A percentile compares a stretch with the other conserved stretches of the same genome.
Conservation (phyloP, 495 filamentous ascomycete genomes). For the Penicillium herquei region DNA sequence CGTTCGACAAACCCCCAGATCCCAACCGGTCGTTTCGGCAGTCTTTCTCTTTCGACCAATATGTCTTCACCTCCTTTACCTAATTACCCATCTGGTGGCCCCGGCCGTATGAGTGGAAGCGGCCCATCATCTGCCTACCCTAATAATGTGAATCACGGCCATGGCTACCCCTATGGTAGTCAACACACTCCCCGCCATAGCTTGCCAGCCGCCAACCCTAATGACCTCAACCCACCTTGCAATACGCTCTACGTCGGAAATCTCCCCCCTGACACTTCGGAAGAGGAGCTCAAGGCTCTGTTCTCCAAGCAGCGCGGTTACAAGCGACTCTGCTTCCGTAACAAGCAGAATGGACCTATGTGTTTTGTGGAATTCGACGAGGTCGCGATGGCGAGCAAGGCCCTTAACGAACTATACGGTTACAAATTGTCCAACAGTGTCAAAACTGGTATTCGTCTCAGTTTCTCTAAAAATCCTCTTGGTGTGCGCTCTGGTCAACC, state of each 20-base stretch:
- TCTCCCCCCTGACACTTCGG: slow-evolving; percentile 87
- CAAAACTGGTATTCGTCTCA: slow-evolving; percentile 95
- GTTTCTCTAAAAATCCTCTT: slow-evolving; percentile 96
- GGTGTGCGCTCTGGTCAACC: slow-evolving; percentile 82
- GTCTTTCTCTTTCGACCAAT: slow-evolving; percentile 68
- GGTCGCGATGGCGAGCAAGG: slow-evolving; percentile 88
- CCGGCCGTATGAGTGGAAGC: slow-evolving; percentile 44
- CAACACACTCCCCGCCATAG: slow-evolving; percentile 65
- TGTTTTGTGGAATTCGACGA: slow-evolving; percentile 99
- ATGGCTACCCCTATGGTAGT: slow-evolving; percentile 54
- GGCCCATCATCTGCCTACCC: slow-evolving; percentile 62
- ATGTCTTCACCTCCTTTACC: slow-evolving; percentile 53
- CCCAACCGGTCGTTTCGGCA: slow-evolving; percentile 67
- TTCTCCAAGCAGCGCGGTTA: slow-evolving; percentile 95
- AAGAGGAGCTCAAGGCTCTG: slow-evolving; percentile 93
- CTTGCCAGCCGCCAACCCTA: slow-evolving; percentile 88
- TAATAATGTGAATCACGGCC: slow-evolving; percentile 53
- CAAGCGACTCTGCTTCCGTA: slow-evolving; percentile 94
- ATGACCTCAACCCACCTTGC: slow-evolving; percentile 96
- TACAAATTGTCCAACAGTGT: slow-evolving; percentile 85
- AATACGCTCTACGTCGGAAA: slow-evolving; percentile 98
- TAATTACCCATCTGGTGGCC: slow-evolving; percentile 41
- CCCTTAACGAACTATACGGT: slow-evolving; percentile 89
- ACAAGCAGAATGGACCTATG: slow-evolving; percentile 98
- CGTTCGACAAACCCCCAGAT: slow-evolving; percentile 74